A percentile compares a stretch with the other conserved stretches of the same genome.
These are phyloP conservation scores for Pestalotiopsis sp. DNA, from an alignment of 2,329 filamentous ascomycete species.

Conservation along the genomic window DNA sequence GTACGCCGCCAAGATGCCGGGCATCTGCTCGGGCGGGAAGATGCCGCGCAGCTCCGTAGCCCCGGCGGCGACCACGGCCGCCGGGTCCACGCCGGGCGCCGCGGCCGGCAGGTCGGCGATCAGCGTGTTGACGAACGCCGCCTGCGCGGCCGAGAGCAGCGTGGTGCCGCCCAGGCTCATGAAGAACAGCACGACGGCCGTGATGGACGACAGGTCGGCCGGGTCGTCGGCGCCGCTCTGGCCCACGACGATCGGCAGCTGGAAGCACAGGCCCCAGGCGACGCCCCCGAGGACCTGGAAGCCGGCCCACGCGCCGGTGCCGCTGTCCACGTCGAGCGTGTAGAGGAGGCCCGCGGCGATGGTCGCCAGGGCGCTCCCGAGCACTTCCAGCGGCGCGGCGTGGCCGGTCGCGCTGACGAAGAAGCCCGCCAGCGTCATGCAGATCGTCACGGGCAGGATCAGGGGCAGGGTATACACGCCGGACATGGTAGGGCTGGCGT, in stretches of 20 bases:
- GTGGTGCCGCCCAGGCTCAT: not conserved
- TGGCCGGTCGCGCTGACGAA: slow-evolving; percentile 39
- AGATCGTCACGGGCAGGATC: slow-evolving; percentile 39
- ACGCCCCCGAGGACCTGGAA: slow-evolving; percentile 44
- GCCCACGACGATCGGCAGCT: not conserved
- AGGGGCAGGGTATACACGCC: slow-evolving; percentile 44
- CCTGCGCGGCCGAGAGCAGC: not conserved
- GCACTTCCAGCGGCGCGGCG: slow-evolving; percentile 44
- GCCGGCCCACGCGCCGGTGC: slow-evolving; percentile 33
- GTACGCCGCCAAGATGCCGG: not conserved
- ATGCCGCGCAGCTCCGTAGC: not conserved
- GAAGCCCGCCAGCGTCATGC: slow-evolving; percentile 38
- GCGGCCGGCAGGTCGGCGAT: not conserved
- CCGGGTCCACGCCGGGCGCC: not conserved
- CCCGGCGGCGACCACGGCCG: not conserved
- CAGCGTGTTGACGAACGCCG: not conserved
- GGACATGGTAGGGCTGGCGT: slow-evolving; percentile 28
- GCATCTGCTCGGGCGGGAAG: not conserved
- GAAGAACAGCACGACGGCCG: not conserved
- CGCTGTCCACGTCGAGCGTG: slow-evolving; percentile 37
- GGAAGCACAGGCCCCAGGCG: not conserved
- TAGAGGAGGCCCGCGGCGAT: slow-evolving; percentile 43
- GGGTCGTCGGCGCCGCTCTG: not conserved
- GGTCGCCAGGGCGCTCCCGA: slow-evolving; percentile 34
- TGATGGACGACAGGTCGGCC: not conserved